Conservation (phyloP, 805 yeast genomes). For the Yarrowia sp. region DNA sequence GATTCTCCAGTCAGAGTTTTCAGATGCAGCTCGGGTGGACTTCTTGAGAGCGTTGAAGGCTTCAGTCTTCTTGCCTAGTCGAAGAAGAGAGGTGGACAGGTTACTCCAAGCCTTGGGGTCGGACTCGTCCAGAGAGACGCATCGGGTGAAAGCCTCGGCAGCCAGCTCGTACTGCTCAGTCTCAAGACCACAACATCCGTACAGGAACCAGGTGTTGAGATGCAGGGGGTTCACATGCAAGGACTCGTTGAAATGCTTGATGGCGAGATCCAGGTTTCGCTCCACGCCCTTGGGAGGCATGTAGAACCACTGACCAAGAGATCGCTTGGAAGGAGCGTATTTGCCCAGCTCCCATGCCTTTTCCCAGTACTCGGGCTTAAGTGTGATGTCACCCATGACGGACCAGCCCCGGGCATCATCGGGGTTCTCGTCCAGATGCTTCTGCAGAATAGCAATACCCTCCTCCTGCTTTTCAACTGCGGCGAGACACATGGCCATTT, state of each 20-base stretch:
- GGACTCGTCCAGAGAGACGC: constrained; percentile 78
- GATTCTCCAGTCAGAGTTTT: constrained; percentile 76
- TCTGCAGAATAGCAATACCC: constrained; percentile 58
- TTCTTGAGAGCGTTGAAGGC: constrained; percentile 82
- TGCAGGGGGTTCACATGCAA: constrained; percentile 67
- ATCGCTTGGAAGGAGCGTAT: constrained; percentile 80
- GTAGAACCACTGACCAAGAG: constrained; percentile 71
- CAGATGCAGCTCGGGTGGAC: constrained; percentile 67
- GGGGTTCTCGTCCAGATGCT: constrained; percentile 55
- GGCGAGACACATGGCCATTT: constrained; percentile 87
- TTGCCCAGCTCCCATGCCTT: constrained; percentile 83
- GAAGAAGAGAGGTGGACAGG: constrained; percentile 73
- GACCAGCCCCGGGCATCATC: constrained; percentile 80
- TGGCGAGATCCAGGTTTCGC: constrained; percentile 52
- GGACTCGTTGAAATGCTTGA: constrained; percentile 70
- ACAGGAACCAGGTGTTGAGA: constrained; percentile 83
- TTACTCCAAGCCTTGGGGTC: constrained; percentile 89
- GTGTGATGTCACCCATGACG: constrained; percentile 78
- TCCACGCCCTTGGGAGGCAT: constrained; percentile 53
- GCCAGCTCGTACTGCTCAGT: constrained; percentile 67
- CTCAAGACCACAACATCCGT: constrained; percentile 87
- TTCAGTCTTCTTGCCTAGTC: constrained; percentile 61
- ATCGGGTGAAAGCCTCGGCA: constrained; percentile 86
- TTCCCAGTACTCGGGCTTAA: constrained; percentile 73
- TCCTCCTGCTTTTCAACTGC: constrained; percentile 69